These are phyloP conservation scores for Stachybotrys chlorohalonatus DNA, from an alignment of 2,329 filamentous ascomycete genomes.

Conservation along the genomic window DNA sequence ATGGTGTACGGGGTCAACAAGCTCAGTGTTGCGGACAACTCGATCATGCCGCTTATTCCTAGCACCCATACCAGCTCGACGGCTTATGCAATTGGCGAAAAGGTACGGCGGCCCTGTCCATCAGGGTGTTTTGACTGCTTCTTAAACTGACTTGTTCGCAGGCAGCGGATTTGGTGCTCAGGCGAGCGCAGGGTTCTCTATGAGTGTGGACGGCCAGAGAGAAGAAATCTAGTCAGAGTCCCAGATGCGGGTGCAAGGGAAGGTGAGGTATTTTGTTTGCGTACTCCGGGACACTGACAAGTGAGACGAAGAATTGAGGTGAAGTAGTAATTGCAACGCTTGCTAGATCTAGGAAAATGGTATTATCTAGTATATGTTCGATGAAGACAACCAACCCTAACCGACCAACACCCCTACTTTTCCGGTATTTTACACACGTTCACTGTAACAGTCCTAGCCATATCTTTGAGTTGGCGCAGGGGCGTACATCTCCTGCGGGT, in stretches of 20 bases:
- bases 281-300: no score
- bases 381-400: background rate
- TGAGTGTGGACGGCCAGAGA: no score
- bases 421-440: background rate
- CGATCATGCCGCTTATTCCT: slow-evolving; percentile 28
- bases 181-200: background rate
- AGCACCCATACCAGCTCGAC: slow-evolving; percentile 33
- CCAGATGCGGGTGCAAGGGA: no score
- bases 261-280: no score
- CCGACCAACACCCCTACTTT: background rate
- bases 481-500: background rate
- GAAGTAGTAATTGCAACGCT: background rate
- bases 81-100: slow-evolving; percentile 36
- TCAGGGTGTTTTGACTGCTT: background rate
- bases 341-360: background rate
- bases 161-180: background rate
- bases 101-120: slow-evolving; percentile 7
- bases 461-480: background rate
- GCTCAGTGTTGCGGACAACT: slow-evolving; percentile 10
- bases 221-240: no score
- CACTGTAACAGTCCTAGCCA: background rate
- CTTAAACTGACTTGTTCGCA: background rate
- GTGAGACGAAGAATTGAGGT: background rate
- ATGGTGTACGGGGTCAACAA: background rate
- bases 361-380: background rate